Evolutionary conservation across 805 yeast genomes (phyloP).

Genomic region (Brettanomyces sp.): DNA sequence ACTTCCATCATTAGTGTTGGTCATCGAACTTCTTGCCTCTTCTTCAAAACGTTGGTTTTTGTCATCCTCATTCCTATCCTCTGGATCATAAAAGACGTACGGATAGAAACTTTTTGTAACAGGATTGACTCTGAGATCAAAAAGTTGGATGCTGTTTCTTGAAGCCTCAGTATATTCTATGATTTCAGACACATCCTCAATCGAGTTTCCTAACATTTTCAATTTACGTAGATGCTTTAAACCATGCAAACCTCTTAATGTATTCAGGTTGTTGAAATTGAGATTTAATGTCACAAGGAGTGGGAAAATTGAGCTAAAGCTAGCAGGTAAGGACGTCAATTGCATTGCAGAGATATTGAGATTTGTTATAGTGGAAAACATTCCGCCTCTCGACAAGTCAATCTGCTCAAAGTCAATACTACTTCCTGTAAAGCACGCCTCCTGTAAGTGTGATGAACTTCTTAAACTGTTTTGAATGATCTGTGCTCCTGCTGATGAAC

Average conservation of each 20-base stretch:
- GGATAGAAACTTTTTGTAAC: constrained; percentile 40
- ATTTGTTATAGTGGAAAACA: constrained; percentile 26
- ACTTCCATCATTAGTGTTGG: neutral
- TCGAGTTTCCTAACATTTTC: constrained; percentile 36
- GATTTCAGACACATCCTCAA: constrained; percentile 27
- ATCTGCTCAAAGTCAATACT: constrained; percentile 4
- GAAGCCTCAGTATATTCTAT: constrained; percentile 21
- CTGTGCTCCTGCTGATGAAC: constrained; percentile 13
- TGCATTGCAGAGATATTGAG: constrained; percentile 40
- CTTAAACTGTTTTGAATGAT: constrained; percentile 10
- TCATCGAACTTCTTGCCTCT: constrained; percentile 2
- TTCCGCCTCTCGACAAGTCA: neutral
- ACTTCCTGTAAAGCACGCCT: constrained; percentile 28
- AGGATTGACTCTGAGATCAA: constrained; percentile 44
- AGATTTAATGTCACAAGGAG: constrained; percentile 38
- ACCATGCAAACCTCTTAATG: constrained; percentile 26
- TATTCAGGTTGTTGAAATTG: constrained; percentile 36
- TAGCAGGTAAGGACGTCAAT: constrained; percentile 28
- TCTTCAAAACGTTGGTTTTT: neutral
- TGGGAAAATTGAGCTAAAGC: constrained; percentile 33
- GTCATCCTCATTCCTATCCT: constrained; percentile 12
- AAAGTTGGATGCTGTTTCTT: constrained; percentile 25
- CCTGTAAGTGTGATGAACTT: constrained; percentile 16
- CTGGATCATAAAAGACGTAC: constrained; percentile 41
- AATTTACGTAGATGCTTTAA: constrained; percentile 30